Conservation (phyloP, 331 rosid species). For the Malus hybrid region DNA sequence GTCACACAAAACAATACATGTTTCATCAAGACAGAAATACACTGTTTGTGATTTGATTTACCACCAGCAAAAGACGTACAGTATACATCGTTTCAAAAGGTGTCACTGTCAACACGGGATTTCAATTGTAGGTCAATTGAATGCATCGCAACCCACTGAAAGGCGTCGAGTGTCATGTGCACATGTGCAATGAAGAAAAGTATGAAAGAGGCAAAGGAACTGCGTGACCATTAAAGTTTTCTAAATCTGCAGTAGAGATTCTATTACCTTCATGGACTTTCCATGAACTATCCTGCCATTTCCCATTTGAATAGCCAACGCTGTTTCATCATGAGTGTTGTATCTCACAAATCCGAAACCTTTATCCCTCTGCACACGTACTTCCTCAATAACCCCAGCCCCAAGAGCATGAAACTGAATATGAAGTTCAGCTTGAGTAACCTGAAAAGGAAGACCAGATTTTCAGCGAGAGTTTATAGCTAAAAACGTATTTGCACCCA, state of each 20-base stretch:
- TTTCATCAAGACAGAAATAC: background rate
- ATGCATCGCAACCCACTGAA: background rate
- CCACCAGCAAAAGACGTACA: too few relatives aligned
- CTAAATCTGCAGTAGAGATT: background rate
- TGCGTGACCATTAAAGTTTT: background rate
- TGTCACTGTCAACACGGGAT: too few relatives aligned
- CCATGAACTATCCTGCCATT: slow-evolving; percentile 61
- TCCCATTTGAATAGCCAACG: slow-evolving; percentile 76
- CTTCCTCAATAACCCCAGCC: slow-evolving; percentile 71
- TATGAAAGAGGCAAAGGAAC: background rate
- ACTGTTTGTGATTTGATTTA: background rate
- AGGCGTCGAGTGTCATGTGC: background rate
- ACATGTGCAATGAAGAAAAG: background rate
- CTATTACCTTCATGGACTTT: slow-evolving; percentile 61
- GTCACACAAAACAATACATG: slow-evolving; percentile 1
- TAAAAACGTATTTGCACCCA: background rate
- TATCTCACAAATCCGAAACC: slow-evolving; percentile 89
- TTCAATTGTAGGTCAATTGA: background rate
- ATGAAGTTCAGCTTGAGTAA: slow-evolving; percentile 71
- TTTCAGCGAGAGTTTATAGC: background rate
- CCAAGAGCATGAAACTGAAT: slow-evolving; percentile 71
- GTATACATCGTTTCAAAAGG: too few relatives aligned
- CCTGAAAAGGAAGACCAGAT: slow-evolving; percentile 31
- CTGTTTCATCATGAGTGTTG: slow-evolving; percentile 75
- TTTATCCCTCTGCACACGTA: slow-evolving; percentile 76